Evolutionary conservation across 805 yeast species (phyloP).

Genomic region (Cyberlindnera sargentensis): DNA sequence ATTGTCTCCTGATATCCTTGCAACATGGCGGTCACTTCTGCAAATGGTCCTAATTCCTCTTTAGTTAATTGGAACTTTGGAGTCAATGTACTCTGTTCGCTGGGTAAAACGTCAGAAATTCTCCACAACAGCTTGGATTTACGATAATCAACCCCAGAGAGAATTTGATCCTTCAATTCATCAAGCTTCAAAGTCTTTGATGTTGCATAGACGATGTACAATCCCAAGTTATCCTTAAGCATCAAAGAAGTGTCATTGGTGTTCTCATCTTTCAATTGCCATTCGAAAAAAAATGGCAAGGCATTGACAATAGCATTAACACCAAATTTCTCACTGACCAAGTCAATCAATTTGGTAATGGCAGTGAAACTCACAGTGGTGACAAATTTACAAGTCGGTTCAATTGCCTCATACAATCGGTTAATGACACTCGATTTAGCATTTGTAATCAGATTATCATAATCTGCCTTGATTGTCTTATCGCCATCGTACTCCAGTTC

Average conservation of each 20-base stretch:
- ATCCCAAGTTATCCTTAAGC: conserved; percentile 19
- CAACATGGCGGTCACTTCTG: conserved; percentile 1
- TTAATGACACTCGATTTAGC: conserved; percentile 16
- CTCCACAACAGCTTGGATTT: conserved; percentile 14
- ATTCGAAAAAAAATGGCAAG: conserved; percentile 38
- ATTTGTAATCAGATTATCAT: conserved; percentile 15
- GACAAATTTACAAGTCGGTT: conserved; percentile 4
- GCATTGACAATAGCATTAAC: conserved; percentile 40
- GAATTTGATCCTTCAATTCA: conserved; percentile 8
- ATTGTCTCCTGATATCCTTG: conserved; percentile 14
- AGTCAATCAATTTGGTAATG: conserved; percentile 9
- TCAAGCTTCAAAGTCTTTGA: conserved; percentile 6
- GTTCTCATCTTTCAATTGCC: conserved; percentile 26
- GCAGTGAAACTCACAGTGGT: conserved; percentile 2
- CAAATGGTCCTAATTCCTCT: conserved; percentile 1
- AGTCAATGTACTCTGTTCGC: conserved; percentile 3
- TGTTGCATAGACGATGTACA: conserved; percentile 9
- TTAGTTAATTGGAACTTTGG: conserved; percentile 9
- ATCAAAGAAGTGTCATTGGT: neutral
- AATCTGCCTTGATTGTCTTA: conserved; percentile 12
- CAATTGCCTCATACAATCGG: conserved; percentile 18
- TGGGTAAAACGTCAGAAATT: conserved; percentile 9
- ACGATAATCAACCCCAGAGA: conserved; percentile 19
- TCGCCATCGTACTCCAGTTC: conserved; percentile 14
- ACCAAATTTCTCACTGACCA: conserved; percentile 32